Percentiles rank a stretch among this genome's conserved stretches.
These are phyloP conservation scores for Golubevia pallescens DNA, from an alignment of 1,284 basidiomycete genomes.

Conservation along the genomic window DNA sequence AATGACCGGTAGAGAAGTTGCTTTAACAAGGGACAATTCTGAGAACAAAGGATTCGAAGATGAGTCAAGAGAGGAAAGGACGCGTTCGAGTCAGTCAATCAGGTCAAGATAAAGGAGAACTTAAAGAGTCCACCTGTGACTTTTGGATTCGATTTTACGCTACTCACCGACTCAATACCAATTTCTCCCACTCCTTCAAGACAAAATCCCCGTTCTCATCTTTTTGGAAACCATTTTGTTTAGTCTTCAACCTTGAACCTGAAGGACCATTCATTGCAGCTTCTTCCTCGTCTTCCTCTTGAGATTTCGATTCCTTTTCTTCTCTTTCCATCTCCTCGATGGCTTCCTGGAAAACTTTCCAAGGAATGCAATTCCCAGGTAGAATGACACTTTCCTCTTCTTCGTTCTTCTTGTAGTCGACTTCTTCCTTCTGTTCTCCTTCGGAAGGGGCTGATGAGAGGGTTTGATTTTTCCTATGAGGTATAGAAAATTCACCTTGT, in stretches of 20 bases:
- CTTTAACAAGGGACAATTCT: too few species aligned
- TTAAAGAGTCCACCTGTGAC: too few species aligned
- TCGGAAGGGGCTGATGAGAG: neutral
- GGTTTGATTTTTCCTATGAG: neutral
- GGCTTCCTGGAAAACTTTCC: constrained; percentile 48
- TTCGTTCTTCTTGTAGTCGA: neutral
- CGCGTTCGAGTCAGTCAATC: too few species aligned
- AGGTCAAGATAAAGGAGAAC: too few species aligned
- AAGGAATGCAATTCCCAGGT: constrained; percentile 48
- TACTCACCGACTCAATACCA: constrained; percentile 23
- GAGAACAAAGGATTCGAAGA: too few species aligned
- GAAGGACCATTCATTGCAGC: neutral
- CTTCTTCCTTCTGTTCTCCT: neutral
- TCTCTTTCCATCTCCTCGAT: constrained; percentile 37
- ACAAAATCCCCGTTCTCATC: constrained; percentile 24
- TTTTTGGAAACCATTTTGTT: constrained; percentile 5
- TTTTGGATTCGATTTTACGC: too few species aligned
- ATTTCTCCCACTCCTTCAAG: constrained; percentile 39
- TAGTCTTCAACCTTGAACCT: neutral
- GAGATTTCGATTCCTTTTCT: constrained; percentile 13
- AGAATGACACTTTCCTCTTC: neutral
- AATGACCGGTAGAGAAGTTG: too few species aligned
- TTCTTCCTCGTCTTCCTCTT: neutral
- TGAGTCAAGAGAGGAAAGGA: too few species aligned
- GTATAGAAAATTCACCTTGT: constrained; percentile 50